Evolutionary conservation across 805 yeast species (phyloP), one percentile per base, ranked within the genome.

Genomic region (Brettanomyces bruxellensis): DNA sequence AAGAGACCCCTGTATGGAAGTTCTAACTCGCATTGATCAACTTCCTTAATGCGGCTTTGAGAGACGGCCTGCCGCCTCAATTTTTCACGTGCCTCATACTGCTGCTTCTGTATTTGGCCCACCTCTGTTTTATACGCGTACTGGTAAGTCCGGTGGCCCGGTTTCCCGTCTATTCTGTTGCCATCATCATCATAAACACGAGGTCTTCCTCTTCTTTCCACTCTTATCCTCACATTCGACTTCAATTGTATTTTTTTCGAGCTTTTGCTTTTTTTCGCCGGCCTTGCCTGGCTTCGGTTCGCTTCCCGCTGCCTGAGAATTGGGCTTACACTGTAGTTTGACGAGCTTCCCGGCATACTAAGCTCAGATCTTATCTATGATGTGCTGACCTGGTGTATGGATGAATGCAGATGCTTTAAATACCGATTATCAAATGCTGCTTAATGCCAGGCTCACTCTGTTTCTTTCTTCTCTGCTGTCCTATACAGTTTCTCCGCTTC

Each of bases 1-100:
- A 85, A 63, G 0, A 84, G 73, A 0, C 93, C 93, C 43, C 83
- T 66, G 52, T 75, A 85, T 0, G 95, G 93, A 28, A 79, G 56
- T 46, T 81, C 83, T 41, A 68, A 61, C n/a, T 69, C 67, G n/a
- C 67, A 66, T 48, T 66, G 63, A 43, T 64, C 55, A 14, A 60
- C 62, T 45, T 60, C 59, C 3, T 50, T 37, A 5, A 8, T 38
- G 22, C 36, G 6, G 40, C 36, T 34, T 4, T 28, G 32, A 9
- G 18, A 13, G 12, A 39, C 35, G 30, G 24, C 38, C 38, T n/a
- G 36, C n/a, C 34, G 24, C 25, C 24, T 14, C 25, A 12, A 18
- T 18, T 32, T 14, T 25, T 41, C 25, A 2, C 14, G 24, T 8
- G 44, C 14, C 44, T 24, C 23, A 38, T 25, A 7, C 34, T 40